Evolutionary conservation across 2,329 filamentous ascomycete genomes (phyloP).

Genomic region (Penicillium sp.): DNA sequence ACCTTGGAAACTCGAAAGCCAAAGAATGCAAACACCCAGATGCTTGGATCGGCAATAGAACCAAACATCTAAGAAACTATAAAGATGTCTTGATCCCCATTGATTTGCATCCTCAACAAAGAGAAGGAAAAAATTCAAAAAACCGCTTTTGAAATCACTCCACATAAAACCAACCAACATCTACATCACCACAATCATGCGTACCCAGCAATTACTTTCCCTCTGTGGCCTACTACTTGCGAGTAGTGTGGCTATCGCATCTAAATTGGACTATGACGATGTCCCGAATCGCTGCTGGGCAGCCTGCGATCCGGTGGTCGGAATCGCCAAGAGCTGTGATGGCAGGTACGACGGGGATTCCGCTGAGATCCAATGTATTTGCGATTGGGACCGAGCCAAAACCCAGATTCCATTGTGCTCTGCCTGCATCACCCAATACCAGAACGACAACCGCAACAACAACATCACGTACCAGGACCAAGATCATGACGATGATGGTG

Average conservation of each 20-base stretch:
- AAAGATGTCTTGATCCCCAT: slow-evolving; percentile 8
- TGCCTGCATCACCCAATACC: slow-evolving; percentile 34
- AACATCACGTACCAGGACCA: slow-evolving; percentile 12
- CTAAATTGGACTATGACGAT: slow-evolving; percentile 31
- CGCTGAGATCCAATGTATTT: slow-evolving; percentile 31
- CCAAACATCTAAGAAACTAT: slow-evolving; percentile 1
- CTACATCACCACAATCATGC: slow-evolving; percentile 19
- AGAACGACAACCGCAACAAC: slow-evolving; percentile 9
- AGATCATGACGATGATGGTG: slow-evolving; percentile 20
- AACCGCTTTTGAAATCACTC: neutral
- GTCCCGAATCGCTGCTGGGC: slow-evolving; percentile 30
- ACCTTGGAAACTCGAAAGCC: neutral
- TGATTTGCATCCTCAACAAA: neutral
- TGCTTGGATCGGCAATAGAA: slow-evolving; percentile 4
- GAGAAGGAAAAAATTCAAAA: neutral
- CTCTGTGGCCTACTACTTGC: slow-evolving; percentile 28
- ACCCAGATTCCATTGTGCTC: slow-evolving; percentile 32
- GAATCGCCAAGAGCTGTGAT: slow-evolving; percentile 27
- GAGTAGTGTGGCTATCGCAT: slow-evolving; percentile 22
- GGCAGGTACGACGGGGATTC: slow-evolving; percentile 23
- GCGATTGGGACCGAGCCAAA: slow-evolving; percentile 27
- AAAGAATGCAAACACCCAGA: neutral
- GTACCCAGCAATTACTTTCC: slow-evolving; percentile 22
- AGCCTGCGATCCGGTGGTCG: slow-evolving; percentile 27
- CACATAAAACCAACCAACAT: neutral